A percentile compares a stretch with the other conserved stretches of the same genome.
Evolutionary conservation across 495 filamentous ascomycete species (phyloP).

Genomic region (Pseudevernia furfuracea): DNA sequence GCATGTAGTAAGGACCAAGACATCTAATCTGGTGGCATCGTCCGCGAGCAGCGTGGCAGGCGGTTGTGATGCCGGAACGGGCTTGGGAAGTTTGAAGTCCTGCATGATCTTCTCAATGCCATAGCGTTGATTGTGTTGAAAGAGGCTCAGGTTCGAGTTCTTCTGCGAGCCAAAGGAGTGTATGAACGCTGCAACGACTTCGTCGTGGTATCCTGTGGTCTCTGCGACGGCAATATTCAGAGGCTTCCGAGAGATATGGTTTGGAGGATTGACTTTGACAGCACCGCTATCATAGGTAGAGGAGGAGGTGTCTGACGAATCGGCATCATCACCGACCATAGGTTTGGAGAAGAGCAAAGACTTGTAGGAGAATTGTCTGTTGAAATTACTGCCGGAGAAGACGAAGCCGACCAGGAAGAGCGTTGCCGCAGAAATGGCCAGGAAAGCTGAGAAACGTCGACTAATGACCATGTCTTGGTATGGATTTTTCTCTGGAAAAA

Average conservation of each 20-base stretch:
- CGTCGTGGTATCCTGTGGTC: conserved; percentile 28
- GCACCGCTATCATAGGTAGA: background rate
- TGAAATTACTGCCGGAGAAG: background rate
- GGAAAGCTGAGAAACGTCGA: background rate
- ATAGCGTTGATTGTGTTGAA: conserved; percentile 24
- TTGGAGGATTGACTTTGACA: background rate
- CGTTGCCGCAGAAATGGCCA: background rate
- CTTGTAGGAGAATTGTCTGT: conserved; percentile 6
- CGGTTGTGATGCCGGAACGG: conserved; percentile 9
- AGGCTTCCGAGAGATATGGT: background rate
- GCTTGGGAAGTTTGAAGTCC: conserved; percentile 19
- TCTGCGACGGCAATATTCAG: conserved; percentile 18
- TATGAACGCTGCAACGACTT: conserved; percentile 28
- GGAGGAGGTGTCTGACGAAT: background rate
- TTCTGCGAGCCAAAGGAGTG: conserved; percentile 26
- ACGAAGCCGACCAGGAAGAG: conserved; percentile 4
- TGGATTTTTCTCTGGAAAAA: background rate
- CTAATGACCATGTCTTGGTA: background rate
- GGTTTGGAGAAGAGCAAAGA: background rate
- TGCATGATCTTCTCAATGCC: conserved; percentile 25
- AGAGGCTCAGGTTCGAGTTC: conserved; percentile 19
- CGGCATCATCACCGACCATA: background rate
- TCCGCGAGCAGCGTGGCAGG: conserved; percentile 14
- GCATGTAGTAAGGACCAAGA: conserved; percentile 28
- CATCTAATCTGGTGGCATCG: conserved; percentile 9